A percentile compares a stretch with the other conserved stretches of the same genome.
phyloP scores from a whole-genome alignment of 148 eudicot species.

The Dianthus caryophyllus region DNA sequence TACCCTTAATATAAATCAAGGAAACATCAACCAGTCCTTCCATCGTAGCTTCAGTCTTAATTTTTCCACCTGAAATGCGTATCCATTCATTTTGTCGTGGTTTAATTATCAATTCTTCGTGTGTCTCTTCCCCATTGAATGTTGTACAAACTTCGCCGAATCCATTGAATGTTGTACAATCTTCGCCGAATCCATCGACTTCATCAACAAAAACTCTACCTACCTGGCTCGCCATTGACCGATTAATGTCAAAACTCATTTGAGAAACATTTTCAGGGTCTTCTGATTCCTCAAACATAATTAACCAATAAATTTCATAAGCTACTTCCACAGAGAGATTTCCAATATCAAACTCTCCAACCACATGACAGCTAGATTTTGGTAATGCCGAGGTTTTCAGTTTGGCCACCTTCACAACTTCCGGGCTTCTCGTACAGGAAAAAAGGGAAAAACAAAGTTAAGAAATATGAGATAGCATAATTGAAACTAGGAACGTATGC shows the following conservation, averaged over 20 bases:
- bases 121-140: slow-evolving; percentile 34
- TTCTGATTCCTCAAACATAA: slow-evolving; percentile 42
- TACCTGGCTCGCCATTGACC: neutral
- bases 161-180: too few relatives aligned
- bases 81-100: slow-evolving; percentile 14
- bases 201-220: neutral
- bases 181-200: slow-evolving; percentile 9
- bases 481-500: neutral
- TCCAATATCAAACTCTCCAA: slow-evolving; percentile 37
- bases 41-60: neutral
- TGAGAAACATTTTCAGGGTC: slow-evolving; percentile 18
- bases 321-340: slow-evolving; percentile 40
- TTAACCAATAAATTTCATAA: slow-evolving; percentile 43
- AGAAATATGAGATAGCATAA: neutral
- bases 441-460: neutral
- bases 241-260: slow-evolving; percentile 20
- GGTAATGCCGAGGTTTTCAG: slow-evolving; percentile 8
- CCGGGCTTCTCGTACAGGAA: neutral
- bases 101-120: neutral
- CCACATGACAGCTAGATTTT: slow-evolving; percentile 42
- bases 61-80: slow-evolving; percentile 7
- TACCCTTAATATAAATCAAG: neutral
- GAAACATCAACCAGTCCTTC: neutral
- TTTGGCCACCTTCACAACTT: slow-evolving; percentile 36
- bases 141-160: slow-evolving; percentile 36